Conservation (phyloP, 805 yeast genomes). For the Starmerella geochares region DNA sequence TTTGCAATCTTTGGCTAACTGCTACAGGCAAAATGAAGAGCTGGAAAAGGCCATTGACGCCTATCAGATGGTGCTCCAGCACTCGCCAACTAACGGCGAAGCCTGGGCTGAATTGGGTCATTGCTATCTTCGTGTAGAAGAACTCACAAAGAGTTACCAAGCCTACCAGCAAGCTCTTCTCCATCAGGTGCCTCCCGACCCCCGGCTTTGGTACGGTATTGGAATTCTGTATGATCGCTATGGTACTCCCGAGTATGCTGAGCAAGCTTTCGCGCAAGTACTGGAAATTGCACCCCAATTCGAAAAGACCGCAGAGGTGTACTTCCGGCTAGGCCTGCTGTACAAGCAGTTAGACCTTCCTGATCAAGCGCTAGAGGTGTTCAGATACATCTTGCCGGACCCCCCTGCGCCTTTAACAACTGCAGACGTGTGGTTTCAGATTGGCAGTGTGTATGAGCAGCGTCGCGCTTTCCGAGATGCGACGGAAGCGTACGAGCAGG, state of each 20-base stretch:
- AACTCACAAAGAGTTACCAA: conserved; percentile 85
- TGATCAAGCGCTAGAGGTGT: conserved; percentile 82
- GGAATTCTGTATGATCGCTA: conserved; percentile 94
- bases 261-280: conserved; percentile 94
- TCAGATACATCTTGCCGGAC: conserved; percentile 75
- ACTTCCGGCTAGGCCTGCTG: conserved; percentile 90
- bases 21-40: conserved; percentile 79
- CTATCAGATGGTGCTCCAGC: conserved; percentile 73
- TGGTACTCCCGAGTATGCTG: conserved; percentile 94
- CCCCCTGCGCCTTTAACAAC: conserved; percentile 96
- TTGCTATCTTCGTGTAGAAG: conserved; percentile 94
- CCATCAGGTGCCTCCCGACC: conserved; percentile 89
- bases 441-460: conserved; percentile 90
- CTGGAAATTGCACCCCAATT: conserved; percentile 91
- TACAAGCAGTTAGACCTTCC: conserved; percentile 90
- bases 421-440: conserved; percentile 97
- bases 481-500: conserved; percentile 89
- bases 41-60: conserved; percentile 91
- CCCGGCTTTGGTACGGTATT: conserved; percentile 97
- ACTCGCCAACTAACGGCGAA: conserved; percentile 82
- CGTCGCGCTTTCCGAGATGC: conserved; percentile 87
- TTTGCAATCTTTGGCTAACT: conserved; percentile 73
- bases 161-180: conserved; percentile 94
- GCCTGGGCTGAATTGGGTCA: conserved; percentile 94
- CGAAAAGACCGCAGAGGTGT: conserved; percentile 92